These are phyloP conservation scores for Takashimella koratensis DNA, from an alignment of 1,284 basidiomycete species.

Conservation along the genomic window DNA sequence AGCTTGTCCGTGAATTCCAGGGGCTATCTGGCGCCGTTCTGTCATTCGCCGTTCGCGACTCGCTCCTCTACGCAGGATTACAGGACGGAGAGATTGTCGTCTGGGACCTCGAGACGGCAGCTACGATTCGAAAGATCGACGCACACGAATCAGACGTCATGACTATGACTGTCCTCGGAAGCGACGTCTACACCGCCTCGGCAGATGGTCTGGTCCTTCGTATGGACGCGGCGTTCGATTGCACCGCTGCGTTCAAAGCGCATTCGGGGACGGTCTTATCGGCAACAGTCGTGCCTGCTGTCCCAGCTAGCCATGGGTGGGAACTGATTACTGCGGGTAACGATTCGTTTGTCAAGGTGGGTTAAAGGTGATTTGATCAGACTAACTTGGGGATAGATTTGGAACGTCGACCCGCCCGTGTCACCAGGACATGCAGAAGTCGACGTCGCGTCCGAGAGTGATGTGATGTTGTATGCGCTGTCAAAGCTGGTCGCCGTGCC, in stretches of 20 bases:
- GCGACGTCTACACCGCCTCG: conserved; percentile 76
- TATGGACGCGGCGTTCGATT: conserved; percentile 77
- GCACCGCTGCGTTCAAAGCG: conserved; percentile 71
- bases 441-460: conserved; percentile 42
- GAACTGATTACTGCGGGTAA: conserved; percentile 76
- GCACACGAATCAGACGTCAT: conserved; percentile 82
- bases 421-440: conserved; percentile 14
- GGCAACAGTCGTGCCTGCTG: conserved; percentile 54
- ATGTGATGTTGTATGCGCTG: conserved; percentile 60
- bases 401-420: conserved; percentile 21
- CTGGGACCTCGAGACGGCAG: conserved; percentile 84
- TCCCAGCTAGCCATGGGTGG: conserved; percentile 20
- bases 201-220: conserved; percentile 78
- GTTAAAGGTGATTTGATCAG: not conserved
- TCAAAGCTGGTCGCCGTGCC: conserved; percentile 83
- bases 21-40: conserved; percentile 57
- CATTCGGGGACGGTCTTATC: conserved; percentile 81
- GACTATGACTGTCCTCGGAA: conserved; percentile 67
- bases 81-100: conserved; percentile 92
- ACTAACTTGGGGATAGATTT: conserved; percentile 19
- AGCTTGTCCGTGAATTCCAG: conserved; percentile 27
- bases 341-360: conserved; percentile 75
- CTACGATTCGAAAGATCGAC: conserved; percentile 77
- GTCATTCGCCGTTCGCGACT: conserved; percentile 69
- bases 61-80: conserved; percentile 84